phyloP scores from a whole-genome alignment of 139 green algal genomes.

The Volvox africanus region DNA sequence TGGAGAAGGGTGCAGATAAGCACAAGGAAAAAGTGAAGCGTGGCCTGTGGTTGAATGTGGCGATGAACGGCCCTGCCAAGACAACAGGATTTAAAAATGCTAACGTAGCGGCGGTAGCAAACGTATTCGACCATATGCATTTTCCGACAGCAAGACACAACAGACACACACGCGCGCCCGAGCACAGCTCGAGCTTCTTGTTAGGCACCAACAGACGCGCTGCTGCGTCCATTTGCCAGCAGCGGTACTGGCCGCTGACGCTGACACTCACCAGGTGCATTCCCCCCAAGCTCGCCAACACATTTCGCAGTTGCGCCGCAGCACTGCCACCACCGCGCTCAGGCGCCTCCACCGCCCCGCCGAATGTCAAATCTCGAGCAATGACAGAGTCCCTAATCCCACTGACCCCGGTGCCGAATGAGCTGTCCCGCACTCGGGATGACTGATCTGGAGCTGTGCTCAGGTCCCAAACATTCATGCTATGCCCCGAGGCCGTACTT shows the following conservation, averaged over 20 bases:
- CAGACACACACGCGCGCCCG: too few relatives aligned
- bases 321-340: neutral
- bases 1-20: too few relatives aligned
- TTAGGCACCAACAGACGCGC: constrained; percentile 4
- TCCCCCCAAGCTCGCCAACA: neutral
- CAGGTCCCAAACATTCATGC: neutral
- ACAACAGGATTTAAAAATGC: too few relatives aligned
- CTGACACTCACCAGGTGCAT: neutral
- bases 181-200: constrained; percentile 6
- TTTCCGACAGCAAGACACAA: too few relatives aligned
- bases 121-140: too few relatives aligned
- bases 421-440: neutral
- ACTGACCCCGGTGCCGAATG: neutral
- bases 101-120: too few relatives aligned
- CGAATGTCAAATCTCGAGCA: neutral
- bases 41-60: too few relatives aligned
- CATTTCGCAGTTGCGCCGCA: neutral
- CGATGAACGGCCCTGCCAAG: too few relatives aligned
- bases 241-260: neutral
- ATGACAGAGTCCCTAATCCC: neutral
- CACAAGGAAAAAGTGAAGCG: too few relatives aligned
- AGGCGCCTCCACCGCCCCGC: neutral
- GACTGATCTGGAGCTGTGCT: neutral
- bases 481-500: neutral
- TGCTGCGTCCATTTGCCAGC: neutral